Percentiles rank a stretch among this genome's conserved stretches.
Conservation (phyloP, 177 flowering plant species). For the Vitis hybrid region DNA sequence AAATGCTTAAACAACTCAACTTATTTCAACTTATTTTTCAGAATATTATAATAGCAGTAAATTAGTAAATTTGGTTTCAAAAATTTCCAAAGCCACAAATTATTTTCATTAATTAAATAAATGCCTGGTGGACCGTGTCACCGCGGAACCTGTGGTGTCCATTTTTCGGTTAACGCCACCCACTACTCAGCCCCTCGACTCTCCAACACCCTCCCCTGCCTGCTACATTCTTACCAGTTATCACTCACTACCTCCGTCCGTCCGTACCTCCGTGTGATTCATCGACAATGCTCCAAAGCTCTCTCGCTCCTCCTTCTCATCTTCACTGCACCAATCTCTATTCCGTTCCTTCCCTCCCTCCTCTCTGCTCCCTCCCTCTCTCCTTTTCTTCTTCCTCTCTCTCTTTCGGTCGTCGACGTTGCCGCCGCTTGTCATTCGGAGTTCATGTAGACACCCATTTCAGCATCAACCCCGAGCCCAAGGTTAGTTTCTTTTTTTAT, state of each 20-base stretch:
- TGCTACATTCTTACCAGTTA: not conserved
- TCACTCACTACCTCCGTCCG: not conserved
- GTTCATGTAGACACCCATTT: conserved; percentile 9
- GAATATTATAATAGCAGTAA: no score
- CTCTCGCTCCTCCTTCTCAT: conserved; percentile 21
- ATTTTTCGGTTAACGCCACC: conserved; percentile 16
- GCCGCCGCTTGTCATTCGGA: conserved; percentile 3
- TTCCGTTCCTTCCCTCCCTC: conserved; percentile 26
- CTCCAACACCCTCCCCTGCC: not conserved
- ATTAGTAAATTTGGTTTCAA: no score
- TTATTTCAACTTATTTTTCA: no score
- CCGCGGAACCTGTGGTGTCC: conserved; percentile 14
- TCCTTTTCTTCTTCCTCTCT: conserved; percentile 23
- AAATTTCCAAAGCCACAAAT: no score
- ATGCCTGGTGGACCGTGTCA: no score
- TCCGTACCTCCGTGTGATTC: not conserved
- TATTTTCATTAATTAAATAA: no score
- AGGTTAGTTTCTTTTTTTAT: conserved; percentile 23
- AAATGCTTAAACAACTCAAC: no score
- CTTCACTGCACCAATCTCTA: conserved; percentile 27
- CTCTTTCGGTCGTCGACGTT: conserved; percentile 19
- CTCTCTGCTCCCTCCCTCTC: conserved; percentile 13
- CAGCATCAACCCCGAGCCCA: conserved; percentile 22
- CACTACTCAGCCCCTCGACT: not conserved
- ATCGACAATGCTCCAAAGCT: conserved; percentile 27